These are phyloP conservation scores for Haplographium delicatum DNA, from an alignment of 495 filamentous ascomycete genomes.

Conservation along the genomic window DNA sequence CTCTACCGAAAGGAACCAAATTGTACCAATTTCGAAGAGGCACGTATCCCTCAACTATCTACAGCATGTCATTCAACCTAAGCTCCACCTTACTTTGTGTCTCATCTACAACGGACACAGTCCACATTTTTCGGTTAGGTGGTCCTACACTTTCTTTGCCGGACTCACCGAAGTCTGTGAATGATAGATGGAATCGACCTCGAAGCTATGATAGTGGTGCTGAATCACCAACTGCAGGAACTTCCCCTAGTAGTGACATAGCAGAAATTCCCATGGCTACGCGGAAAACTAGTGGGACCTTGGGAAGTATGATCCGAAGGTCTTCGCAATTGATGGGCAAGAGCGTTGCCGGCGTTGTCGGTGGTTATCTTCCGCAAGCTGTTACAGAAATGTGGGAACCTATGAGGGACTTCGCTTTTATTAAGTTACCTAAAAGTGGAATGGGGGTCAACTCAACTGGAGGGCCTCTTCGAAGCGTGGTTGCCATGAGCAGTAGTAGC, in stretches of 20 bases:
- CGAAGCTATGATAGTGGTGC: constrained; percentile 41
- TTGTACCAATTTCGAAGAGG: constrained; percentile 93
- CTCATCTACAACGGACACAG: constrained; percentile 91
- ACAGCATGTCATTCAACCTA: constrained; percentile 98
- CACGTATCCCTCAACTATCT: constrained; percentile 89
- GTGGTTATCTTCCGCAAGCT: constrained; percentile 83
- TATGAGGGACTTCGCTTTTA: constrained; percentile 88
- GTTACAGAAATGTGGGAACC: constrained; percentile 99
- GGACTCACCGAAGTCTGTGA: constrained; percentile 29
- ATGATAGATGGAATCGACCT: constrained; percentile 40
- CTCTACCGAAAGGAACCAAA: constrained; percentile 81
- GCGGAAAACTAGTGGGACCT: constrained; percentile 54
- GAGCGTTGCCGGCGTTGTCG: constrained; percentile 79
- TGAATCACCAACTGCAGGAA: constrained; percentile 38
- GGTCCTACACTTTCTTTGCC: constrained; percentile 15
- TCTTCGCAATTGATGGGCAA: constrained; percentile 94
- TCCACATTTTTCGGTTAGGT: constrained; percentile 89
- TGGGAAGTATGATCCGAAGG: constrained; percentile 89
- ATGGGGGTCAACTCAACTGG: constrained; percentile 32
- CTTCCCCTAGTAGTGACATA: constrained; percentile 38
- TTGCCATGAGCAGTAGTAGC: constrained; percentile 87
- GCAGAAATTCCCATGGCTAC: constrained; percentile 29
- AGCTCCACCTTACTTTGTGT: constrained; percentile 90
- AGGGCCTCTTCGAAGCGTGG: constrained; percentile 70
- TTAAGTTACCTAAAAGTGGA: constrained; percentile 74